Conservation (phyloP, 2,329 filamentous ascomycete species). For the Colletotrichum sp. region DNA sequence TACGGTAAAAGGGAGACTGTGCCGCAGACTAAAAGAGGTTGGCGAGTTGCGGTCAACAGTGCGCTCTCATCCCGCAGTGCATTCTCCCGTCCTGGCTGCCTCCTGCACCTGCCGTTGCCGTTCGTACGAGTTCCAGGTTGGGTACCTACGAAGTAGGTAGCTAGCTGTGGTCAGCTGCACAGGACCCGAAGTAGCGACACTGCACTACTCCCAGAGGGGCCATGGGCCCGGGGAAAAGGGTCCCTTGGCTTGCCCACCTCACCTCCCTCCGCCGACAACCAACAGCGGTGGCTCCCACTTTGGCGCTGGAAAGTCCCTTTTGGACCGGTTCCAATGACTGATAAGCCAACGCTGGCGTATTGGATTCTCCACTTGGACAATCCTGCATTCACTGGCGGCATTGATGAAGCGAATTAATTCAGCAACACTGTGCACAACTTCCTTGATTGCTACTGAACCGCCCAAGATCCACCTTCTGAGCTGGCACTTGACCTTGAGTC, state of each 20-base stretch:
- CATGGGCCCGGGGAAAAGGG: not conserved
- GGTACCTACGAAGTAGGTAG: not conserved
- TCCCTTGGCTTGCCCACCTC: not conserved
- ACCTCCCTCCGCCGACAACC: not conserved
- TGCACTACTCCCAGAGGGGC: not conserved
- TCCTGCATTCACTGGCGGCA: not conserved
- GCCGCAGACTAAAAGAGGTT: not conserved
- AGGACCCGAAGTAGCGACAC: not conserved
- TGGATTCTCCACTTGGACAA: not conserved
- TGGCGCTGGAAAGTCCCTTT: not conserved
- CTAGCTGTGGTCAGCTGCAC: conserved; percentile 4
- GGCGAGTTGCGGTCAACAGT: conserved; percentile 12
- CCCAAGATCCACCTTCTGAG: not conserved
- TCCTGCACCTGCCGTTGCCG: not conserved
- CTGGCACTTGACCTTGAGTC: not conserved
- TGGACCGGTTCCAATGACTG: not conserved
- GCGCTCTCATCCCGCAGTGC: not conserved
- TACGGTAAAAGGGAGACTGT: not conserved
- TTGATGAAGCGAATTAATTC: not conserved
- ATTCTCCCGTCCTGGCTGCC: not conserved
- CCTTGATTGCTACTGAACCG: not conserved
- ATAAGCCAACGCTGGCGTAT: not conserved
- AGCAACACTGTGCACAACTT: not conserved
- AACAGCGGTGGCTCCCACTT: not conserved
- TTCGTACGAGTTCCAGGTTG: not conserved